Base-by-base conservation (phyloP, 2,329 filamentous ascomycete genomes). In the Fusarium multiceps region DNA sequence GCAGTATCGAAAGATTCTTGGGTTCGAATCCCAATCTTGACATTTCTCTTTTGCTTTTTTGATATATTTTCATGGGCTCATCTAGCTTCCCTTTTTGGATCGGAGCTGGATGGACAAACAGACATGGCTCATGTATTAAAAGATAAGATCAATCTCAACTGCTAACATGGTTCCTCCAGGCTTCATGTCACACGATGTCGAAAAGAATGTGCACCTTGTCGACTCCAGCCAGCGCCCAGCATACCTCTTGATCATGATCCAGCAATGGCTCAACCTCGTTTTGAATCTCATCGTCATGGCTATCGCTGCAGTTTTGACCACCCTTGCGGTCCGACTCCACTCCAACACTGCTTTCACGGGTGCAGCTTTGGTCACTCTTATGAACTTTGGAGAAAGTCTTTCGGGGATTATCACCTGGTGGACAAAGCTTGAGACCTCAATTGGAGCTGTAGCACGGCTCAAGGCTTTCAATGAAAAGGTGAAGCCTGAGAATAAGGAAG, bases 221-320 rank as follows among this genome's bases (percentile, higher is more conserved):
- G 82, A 89, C 69, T 78, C 76, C 4, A 88, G 86, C 0, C 88
- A 90, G 62, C 77, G 82, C 6, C 88, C 88, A 1, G 85, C 84
- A 7, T 90, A 90, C 71, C 81, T 89, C 2, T 80, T 90, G 2
- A 82, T 81, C 51, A 84, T 85, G 71, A 83, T 89, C 34, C 88
- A 90, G 72, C 82, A 84, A 41, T 90, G 88, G 87, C 80, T 90
- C 2, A 81, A 75, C 0, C 78, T 89, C 3, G 81, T 83, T 0
- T 76, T 90, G 4, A 80, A 86, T 46, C 65, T 87, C 4, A 71
- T 87, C 1, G 83, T 88, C 0, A 82, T 84, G 1, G 77, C 78
- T 3, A 76, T 89, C 20, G 84, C 85, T 1, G 76, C 84, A 3
- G 62, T 84, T 2, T 72, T 88, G 0, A 82, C 88, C 4, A 59